These are phyloP conservation scores for Dalbergia cochinchinensis DNA, from an alignment of 306 rosid genomes.

Conservation along the genomic window DNA sequence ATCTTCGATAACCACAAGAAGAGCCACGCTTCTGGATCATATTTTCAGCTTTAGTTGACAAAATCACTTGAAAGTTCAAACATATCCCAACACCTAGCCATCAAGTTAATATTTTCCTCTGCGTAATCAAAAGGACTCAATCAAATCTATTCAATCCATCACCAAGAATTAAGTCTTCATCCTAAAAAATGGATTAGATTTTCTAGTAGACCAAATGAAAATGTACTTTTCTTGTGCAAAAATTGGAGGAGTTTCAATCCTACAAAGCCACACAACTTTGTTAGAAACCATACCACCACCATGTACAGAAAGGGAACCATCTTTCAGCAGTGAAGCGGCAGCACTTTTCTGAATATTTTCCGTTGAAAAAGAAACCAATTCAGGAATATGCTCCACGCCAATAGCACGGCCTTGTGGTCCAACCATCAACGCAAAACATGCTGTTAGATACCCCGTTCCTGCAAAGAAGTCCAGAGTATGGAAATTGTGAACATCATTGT, in stretches of 20 bases:
- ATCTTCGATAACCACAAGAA: background rate
- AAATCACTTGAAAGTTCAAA: constrained; percentile 1
- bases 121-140: background rate
- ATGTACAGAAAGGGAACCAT: constrained; percentile 85
- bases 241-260: background rate
- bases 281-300: constrained; percentile 66
- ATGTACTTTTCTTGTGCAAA: background rate
- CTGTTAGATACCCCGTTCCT: constrained; percentile 97
- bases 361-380: constrained; percentile 77
- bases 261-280: constrained; percentile 3
- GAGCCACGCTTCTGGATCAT: constrained; percentile 35
- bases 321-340: constrained; percentile 72
- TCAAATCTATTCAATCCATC: background rate
- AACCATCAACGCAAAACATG: constrained; percentile 92
- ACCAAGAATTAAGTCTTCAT: background rate
- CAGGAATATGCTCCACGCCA: constrained; percentile 97
- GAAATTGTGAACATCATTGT: constrained; percentile 18
- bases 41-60: constrained; percentile 11
- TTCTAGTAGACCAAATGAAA: background rate
- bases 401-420: constrained; percentile 83
- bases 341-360: constrained; percentile 79
- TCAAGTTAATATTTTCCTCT: background rate
- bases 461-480: constrained; percentile 30
- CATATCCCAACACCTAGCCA: constrained; percentile 11
- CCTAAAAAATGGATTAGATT: constrained; percentile 11